Base-by-base conservation (phyloP, 2,329 filamentous ascomycete genomes). In the Daldinia eschscholtzii region DNA sequence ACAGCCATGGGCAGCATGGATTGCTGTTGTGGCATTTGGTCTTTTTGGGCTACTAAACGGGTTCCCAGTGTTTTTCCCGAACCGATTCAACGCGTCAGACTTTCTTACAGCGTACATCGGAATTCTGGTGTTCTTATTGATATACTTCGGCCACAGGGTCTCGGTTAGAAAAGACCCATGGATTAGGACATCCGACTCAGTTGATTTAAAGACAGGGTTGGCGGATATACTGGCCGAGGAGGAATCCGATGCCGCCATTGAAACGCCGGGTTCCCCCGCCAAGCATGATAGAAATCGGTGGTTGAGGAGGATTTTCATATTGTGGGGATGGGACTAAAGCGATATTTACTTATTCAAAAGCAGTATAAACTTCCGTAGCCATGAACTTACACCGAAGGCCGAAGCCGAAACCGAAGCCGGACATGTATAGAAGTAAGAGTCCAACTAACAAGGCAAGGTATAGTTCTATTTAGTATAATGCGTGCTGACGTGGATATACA, bases 71-170 rank as follows among this genome's bases (percentile, higher is more conserved):
- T 92, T 92, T 76, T 89, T 88, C 77, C 85, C 86, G 0, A 81
- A 82, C 3, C 81, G 87, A 18, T 91, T 87, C 84, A 84, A 82
- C 10, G 83, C 83, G 0, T 82, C 81, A 20, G 82, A 78, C 56
- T 92, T 92, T 74, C 80, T 91, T 28, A 89, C 88, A 0, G 84
- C 87, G 0, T 92, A 92, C 73, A 84, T 91, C n/a, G 88, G 88
- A 7, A 86, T 91, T 56, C 88, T 88, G 0, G 84, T 89, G 18
- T 91, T 91, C 75, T 72, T 87, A 12, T 64, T 80, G 2, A 82
- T 90, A 56, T 90, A 88, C 73, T 77, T 85, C 15, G 82, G 81
- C 5, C 88, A 89, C 74, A 80, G 82, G n/a, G 78, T 84, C 44
- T 80, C 80, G 67, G 78, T 78, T 56, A 79, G 80, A 78, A 74